These are phyloP conservation scores for Stemphylium beticola DNA, from an alignment of 2,329 filamentous ascomycete genomes.

Conservation along the genomic window DNA sequence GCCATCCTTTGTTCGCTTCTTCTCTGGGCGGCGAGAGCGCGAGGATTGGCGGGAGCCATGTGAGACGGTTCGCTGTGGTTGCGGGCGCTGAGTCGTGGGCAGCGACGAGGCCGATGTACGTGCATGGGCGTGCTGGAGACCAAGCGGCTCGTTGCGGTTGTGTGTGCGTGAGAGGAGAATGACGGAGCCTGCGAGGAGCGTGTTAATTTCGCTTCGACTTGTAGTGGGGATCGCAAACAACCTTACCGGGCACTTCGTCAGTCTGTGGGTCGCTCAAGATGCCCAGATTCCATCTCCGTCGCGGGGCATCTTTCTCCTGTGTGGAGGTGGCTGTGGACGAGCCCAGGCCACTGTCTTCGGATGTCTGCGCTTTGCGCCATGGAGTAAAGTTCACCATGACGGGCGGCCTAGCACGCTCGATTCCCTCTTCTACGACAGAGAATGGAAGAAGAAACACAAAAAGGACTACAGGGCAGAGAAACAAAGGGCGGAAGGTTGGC, in stretches of 20 bases:
- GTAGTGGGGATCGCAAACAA: neutral
- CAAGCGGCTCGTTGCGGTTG: conserved; percentile 67
- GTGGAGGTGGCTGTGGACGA: conserved; percentile 6
- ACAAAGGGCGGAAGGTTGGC: neutral
- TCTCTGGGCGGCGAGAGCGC: conserved; percentile 44
- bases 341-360: neutral
- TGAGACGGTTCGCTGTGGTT: conserved; percentile 18
- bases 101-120: conserved; percentile 63
- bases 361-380: conserved; percentile 23
- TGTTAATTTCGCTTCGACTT: neutral
- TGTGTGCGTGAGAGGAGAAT: conserved; percentile 63
- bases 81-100: conserved; percentile 37
- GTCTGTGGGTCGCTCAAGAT: conserved; percentile 81
- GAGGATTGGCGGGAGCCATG: conserved; percentile 34
- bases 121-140: conserved; percentile 67
- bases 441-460: neutral
- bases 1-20: conserved; percentile 82
- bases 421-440: neutral
- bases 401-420: neutral
- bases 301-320: conserved; percentile 13
- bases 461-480: neutral
- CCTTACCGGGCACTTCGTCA: conserved; percentile 82
- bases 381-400: conserved; percentile 27
- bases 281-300: conserved; percentile 66
- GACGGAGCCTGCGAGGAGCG: conserved; percentile 59